These are phyloP conservation scores for Paraleonurus japonicus DNA, from an alignment of 257 asterid species.

Conservation along the genomic window DNA sequence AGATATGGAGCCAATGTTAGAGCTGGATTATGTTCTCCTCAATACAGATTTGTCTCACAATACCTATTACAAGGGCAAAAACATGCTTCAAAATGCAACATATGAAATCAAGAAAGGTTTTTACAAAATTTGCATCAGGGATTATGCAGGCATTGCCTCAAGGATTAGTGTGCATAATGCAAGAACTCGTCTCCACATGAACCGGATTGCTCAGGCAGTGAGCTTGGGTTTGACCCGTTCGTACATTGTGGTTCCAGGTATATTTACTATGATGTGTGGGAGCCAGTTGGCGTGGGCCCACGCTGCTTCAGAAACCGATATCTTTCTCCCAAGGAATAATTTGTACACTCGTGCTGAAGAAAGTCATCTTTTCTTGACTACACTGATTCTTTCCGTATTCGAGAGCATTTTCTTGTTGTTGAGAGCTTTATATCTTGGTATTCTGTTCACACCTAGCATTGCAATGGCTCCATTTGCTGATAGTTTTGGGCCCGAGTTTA, in stretches of 20 bases:
- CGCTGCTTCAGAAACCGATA: constrained; percentile 44
- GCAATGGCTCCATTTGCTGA: constrained; percentile 93
- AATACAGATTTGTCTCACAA: constrained; percentile 38
- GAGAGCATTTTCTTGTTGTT: constrained; percentile 60
- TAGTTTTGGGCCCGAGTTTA: constrained; percentile 60
- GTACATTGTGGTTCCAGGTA: constrained; percentile 62
- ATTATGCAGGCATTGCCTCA: neutral
- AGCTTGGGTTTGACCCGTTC: constrained; percentile 78
- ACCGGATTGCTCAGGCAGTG: constrained; percentile 74
- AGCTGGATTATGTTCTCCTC: constrained; percentile 41
- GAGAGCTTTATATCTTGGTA: constrained; percentile 62
- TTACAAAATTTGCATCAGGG: constrained; percentile 40
- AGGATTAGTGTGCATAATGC: constrained; percentile 20
- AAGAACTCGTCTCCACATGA: constrained; percentile 36
- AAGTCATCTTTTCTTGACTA: constrained; percentile 58
- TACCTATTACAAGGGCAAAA: constrained; percentile 29
- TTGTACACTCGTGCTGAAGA: constrained; percentile 59
- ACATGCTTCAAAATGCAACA: constrained; percentile 36
- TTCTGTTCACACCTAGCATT: constrained; percentile 80
- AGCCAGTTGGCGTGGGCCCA: constrained; percentile 55
- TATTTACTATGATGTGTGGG: constrained; percentile 57
- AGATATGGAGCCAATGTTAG: constrained; percentile 36
- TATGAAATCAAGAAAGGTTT: constrained; percentile 33
- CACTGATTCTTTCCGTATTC: constrained; percentile 39
- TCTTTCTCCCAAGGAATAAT: constrained; percentile 43